A percentile compares a stretch with the other conserved stretches of the same genome.
Conservation (phyloP, 2,329 filamentous ascomycete genomes). For the Alternaria gaisen region DNA sequence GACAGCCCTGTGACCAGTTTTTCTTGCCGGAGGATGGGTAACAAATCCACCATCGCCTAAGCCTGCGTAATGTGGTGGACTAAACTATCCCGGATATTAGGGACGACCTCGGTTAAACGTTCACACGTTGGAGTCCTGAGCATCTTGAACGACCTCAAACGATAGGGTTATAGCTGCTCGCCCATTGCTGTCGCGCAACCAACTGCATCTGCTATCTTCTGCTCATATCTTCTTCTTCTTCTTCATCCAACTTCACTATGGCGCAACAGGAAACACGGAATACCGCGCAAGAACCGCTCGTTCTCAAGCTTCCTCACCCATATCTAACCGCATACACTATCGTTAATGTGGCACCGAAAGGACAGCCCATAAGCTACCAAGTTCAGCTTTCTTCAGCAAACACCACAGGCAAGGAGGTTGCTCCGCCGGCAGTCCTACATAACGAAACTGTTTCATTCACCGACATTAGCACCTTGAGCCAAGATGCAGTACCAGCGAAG, state of each 20-base stretch:
- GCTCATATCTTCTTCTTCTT: not conserved
- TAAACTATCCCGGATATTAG: slow-evolving; percentile 18
- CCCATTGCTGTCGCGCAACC: not conserved
- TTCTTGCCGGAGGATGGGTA: slow-evolving; percentile 18
- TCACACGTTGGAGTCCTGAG: slow-evolving; percentile 9
- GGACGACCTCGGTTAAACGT: slow-evolving; percentile 39
- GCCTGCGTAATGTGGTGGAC: slow-evolving; percentile 29
- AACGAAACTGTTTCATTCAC: slow-evolving; percentile 41
- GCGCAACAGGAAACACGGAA: slow-evolving; percentile 27
- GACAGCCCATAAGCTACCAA: slow-evolving; percentile 31
- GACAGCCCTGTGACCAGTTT: slow-evolving; percentile 10
- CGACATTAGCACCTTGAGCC: slow-evolving; percentile 37
- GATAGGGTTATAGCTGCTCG: slow-evolving; percentile 12
- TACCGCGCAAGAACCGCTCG: slow-evolving; percentile 30
- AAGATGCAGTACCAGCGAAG: slow-evolving; percentile 34
- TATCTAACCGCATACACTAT: slow-evolving; percentile 49
- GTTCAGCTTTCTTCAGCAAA: slow-evolving; percentile 31
- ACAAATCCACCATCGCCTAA: slow-evolving; percentile 31
- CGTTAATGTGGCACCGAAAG: slow-evolving; percentile 32
- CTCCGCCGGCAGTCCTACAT: slow-evolving; percentile 39
- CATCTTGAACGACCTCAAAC: slow-evolving; percentile 19
- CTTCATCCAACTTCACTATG: slow-evolving; percentile 20
- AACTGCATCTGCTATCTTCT: slow-evolving; percentile 12
- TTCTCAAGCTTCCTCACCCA: slow-evolving; percentile 50
- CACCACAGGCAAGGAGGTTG: slow-evolving; percentile 28